Conservation (phyloP, 768 basidiomycete species). For the Rhodotorula sphaerocarpa region DNA sequence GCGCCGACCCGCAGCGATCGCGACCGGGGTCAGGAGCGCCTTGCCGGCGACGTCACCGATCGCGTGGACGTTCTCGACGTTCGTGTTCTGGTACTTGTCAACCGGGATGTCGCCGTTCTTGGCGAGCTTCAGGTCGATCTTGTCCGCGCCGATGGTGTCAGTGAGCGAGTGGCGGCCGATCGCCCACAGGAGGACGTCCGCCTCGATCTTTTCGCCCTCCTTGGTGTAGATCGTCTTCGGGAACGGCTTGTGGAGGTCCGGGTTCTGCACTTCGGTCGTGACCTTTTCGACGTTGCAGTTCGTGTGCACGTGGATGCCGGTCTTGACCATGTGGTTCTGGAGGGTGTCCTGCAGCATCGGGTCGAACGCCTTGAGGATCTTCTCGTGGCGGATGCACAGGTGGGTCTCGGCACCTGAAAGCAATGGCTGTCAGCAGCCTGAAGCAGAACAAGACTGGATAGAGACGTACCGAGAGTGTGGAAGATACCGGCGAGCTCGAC, state of each 20-base stretch:
- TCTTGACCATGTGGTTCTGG: slow-evolving; percentile 86
- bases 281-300: slow-evolving; percentile 64
- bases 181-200: slow-evolving; percentile 85
- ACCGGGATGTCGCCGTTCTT: slow-evolving; percentile 75
- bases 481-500: slow-evolving; percentile 94
- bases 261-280: slow-evolving; percentile 27
- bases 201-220: slow-evolving; percentile 67
- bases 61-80: slow-evolving; percentile 60
- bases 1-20: slow-evolving; percentile 87
- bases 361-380: slow-evolving; percentile 87
- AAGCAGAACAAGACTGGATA: not conserved
- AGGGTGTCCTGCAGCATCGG: slow-evolving; percentile 72
- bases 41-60: slow-evolving; percentile 93
- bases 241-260: slow-evolving; percentile 34
- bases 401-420: slow-evolving; percentile 67
- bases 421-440: not conserved
- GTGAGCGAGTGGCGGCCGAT: slow-evolving; percentile 83
- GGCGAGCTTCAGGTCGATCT: slow-evolving; percentile 65
- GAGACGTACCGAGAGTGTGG: slow-evolving; percentile 57
- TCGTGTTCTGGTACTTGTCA: slow-evolving; percentile 83
- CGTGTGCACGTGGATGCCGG: slow-evolving; percentile 82
- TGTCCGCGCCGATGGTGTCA: slow-evolving; percentile 64
- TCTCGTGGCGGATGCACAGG: slow-evolving; percentile 78
- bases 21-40: slow-evolving; percentile 87
- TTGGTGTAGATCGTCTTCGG: slow-evolving; percentile 64